Percentiles rank a stretch among this genome's conserved stretches.
Evolutionary conservation across 2,329 filamentous ascomycete species (phyloP).

Genomic region (Calonectria naviculata): DNA sequence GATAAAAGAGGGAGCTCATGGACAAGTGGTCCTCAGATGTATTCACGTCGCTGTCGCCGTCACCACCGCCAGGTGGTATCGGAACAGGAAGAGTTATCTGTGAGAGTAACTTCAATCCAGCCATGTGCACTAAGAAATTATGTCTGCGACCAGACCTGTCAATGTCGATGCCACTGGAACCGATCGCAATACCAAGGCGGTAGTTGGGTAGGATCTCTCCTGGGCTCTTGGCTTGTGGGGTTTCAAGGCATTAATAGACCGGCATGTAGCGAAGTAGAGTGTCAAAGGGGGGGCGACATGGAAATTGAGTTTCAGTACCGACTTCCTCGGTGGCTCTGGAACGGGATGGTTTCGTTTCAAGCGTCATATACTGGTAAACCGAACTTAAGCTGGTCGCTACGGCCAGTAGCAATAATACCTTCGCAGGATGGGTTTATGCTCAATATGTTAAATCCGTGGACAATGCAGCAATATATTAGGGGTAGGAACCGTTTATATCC

Average conservation of each 20-base stretch:
- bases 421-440: too few species aligned
- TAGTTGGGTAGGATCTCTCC: not conserved
- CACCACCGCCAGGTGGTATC: too few species aligned
- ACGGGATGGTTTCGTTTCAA: not conserved
- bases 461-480: not conserved
- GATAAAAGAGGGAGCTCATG: too few species aligned
- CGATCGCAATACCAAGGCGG: not conserved
- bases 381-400: fast-evolving
- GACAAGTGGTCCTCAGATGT: too few species aligned
- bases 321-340: slow-evolving; percentile 26
- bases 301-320: not conserved
- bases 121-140: too few species aligned
- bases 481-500: not conserved
- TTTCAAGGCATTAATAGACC: fast-evolving
- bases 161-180: slow-evolving; percentile 22
- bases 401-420: too few species aligned
- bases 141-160: too few species aligned
- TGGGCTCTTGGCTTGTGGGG: slow-evolving; percentile 8
- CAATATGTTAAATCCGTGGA: fast-evolving
- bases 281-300: fast-evolving
- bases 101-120: too few species aligned
- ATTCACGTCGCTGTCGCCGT: too few species aligned
- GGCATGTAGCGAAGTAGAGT: not conserved
- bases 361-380: not conserved
- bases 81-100: too few species aligned